Evolutionary conservation across 305 asterid genomes (phyloP), one percentile per base, ranked within the genome.

Genomic region (Nicotiana rustica): DNA sequence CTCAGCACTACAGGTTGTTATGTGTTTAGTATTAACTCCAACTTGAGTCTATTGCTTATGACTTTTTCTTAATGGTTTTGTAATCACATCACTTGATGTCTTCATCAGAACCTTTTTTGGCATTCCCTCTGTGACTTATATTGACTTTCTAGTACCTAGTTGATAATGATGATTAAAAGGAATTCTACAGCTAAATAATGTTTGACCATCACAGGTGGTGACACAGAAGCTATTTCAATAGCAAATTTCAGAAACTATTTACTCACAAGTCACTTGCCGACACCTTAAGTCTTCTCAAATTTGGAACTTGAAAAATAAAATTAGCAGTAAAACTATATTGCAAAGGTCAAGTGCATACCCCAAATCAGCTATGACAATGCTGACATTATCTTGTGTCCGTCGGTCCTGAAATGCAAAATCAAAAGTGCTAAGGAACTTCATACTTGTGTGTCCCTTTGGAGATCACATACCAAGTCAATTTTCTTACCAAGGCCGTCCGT

Each of bases 401-500:
- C 61, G 87, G 70, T 89, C 89, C 92, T 90, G 90, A 84, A 82
- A 55, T 36, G 15, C 57, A 41, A 8, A 36, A 29, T 36, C 19
- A 57, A 25, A 44, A 57, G 2, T 31, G 52, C 18, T 13, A 59
- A 14, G 4, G 3, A 56, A 44, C 19, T 12, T 33, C 78, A 67
- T 2, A 80, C 64, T 67, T 33, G 81, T 52, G 78, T 29, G 31
- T 0, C 5, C 29, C 9, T 76, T 52, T 15, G 66, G 80, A 52
- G 47, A 55, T 75, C 0, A 19, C 0, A 38, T 6, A 38, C 10
- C 2, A 38, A 38, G 10, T 6, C 10, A 33, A 33, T 33, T 47
- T 81, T 59, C 81, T 85, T 93, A 95, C 98, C 98, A 96, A 88
- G 71, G 98, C 98, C 89, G 83, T 83, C 81, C 90, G 91, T 6